These are phyloP conservation scores for Camelina neglecta DNA, from an alignment of 345 rosid genomes.

Conservation along the genomic window DNA sequence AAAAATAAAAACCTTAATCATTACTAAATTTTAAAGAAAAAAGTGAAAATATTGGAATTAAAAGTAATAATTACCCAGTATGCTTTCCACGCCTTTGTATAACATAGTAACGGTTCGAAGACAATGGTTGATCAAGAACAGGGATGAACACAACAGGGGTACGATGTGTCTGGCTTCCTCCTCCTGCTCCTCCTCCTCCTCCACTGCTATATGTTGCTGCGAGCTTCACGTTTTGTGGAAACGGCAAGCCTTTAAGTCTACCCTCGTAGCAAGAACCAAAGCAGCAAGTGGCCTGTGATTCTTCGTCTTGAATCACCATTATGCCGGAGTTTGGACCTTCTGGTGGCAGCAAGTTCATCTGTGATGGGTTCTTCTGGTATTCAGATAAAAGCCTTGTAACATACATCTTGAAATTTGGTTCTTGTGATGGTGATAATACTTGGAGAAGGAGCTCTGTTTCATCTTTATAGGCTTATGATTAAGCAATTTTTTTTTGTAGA, in stretches of 20 bases:
- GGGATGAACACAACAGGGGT: slow-evolving; percentile 44
- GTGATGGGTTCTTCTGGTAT: slow-evolving; percentile 45
- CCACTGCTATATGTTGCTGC: slow-evolving; percentile 9
- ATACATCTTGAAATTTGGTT: slow-evolving; percentile 22
- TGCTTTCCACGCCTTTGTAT: slow-evolving; percentile 36
- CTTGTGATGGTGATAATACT: background rate
- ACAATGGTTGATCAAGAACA: slow-evolving; percentile 51
- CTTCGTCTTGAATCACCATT: slow-evolving; percentile 44
- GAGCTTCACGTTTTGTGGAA: slow-evolving; percentile 27
- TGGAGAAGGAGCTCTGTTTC: background rate
- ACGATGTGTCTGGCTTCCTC: background rate
- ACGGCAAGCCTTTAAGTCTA: slow-evolving; percentile 41
- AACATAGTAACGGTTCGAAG: slow-evolving; percentile 49
- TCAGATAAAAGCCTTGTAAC: slow-evolving; percentile 43
- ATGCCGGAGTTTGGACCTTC: slow-evolving; percentile 58
- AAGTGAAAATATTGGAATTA: background rate
- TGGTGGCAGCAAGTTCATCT: slow-evolving; percentile 24
- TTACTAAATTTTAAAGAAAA: background rate
- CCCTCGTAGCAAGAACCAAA: slow-evolving; percentile 42
- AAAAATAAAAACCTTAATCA: background rate
- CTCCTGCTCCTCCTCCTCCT: background rate
- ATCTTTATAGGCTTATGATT: slow-evolving; percentile 1
- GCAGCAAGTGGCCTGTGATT: slow-evolving; percentile 41
- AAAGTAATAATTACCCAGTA: slow-evolving; percentile 33
- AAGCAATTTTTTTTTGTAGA: background rate